Conservation (phyloP, 305 asterid species). For the Lippia alba region DNA sequence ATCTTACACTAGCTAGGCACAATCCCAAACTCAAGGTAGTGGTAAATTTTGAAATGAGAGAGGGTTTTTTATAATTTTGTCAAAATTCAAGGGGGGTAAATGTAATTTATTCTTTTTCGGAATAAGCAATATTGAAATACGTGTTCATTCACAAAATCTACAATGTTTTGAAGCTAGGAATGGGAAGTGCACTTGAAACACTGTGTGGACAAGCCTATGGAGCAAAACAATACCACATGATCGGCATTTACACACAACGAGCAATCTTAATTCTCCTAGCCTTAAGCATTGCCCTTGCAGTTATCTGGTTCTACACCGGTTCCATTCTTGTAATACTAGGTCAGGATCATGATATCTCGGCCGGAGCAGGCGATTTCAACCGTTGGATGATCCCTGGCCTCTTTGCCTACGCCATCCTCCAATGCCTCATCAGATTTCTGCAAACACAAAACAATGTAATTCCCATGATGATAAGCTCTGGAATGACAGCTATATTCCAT, state of each 20-base stretch:
- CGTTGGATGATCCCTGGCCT: slow-evolving; percentile 71
- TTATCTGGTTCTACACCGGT: slow-evolving; percentile 61
- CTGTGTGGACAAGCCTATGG: slow-evolving; percentile 79
- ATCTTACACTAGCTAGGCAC: no score
- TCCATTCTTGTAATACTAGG: slow-evolving; percentile 58
- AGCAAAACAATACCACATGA: slow-evolving; percentile 60
- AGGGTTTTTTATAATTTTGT: not conserved
- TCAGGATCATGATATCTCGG: slow-evolving; percentile 62
- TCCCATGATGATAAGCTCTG: slow-evolving; percentile 67
- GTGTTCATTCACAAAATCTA: not conserved
- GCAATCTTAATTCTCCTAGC: slow-evolving; percentile 57
- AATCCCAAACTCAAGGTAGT: not conserved
- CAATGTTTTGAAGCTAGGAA: slow-evolving; percentile 60
- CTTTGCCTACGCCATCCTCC: slow-evolving; percentile 70
- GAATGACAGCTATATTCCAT: slow-evolving; percentile 52
- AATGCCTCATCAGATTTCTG: slow-evolving; percentile 58
- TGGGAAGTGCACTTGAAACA: slow-evolving; percentile 80
- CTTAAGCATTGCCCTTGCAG: slow-evolving; percentile 50
- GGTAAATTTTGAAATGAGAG: not conserved
- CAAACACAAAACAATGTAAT: slow-evolving; percentile 65
- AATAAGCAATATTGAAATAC: not conserved
- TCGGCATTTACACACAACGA: slow-evolving; percentile 59
- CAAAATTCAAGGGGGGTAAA: not conserved
- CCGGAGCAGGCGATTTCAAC: slow-evolving; percentile 62
- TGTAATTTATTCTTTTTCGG: not conserved